Percentiles rank a stretch among this genome's conserved stretches.
phyloP scores from a whole-genome alignment of 2,329 filamentous ascomycete genomes.

The Beauveria australis region DNA sequence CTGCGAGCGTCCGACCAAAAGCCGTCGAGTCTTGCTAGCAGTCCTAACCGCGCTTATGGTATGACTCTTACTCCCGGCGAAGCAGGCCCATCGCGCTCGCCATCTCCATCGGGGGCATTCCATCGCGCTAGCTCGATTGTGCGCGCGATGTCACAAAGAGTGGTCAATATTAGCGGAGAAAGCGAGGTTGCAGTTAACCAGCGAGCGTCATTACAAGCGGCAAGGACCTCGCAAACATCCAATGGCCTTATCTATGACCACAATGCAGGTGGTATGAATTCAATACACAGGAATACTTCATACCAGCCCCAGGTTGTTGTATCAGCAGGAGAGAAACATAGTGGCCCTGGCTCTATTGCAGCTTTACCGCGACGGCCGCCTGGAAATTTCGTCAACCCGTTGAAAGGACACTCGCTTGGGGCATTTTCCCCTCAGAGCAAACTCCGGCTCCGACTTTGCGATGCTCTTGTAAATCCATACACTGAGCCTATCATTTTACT shows the following conservation, averaged over 20 bases:
- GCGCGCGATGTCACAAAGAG: constrained; percentile 86
- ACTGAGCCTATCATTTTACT: constrained; percentile 81
- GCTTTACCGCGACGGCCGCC: constrained; percentile 12
- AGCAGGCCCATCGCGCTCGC: constrained; percentile 50
- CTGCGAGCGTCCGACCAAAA: constrained; percentile 42
- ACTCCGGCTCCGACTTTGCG: constrained; percentile 66
- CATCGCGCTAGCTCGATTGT: constrained; percentile 67
- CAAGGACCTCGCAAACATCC: constrained; percentile 20
- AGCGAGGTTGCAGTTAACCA: constrained; percentile 67
- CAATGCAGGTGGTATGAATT: constrained; percentile 17
- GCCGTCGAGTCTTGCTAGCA: constrained; percentile 48
- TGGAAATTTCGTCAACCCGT: constrained; percentile 51
- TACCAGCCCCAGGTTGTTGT: constrained; percentile 42
- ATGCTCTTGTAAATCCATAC: constrained; percentile 75
- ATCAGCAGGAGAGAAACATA: constrained; percentile 37
- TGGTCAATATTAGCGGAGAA: constrained; percentile 95
- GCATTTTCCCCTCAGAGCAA: constrained; percentile 74
- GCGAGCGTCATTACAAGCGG: constrained; percentile 54
- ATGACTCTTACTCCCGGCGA: constrained; percentile 45
- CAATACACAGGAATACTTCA: constrained; percentile 39
- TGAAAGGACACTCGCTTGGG: constrained; percentile 79
- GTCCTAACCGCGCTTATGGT: constrained; percentile 49
- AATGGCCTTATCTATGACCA: constrained; percentile 30
- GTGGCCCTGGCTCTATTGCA: constrained; percentile 16
- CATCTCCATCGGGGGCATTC: constrained; percentile 56